These are phyloP conservation scores for Cryphonectria nitschkei DNA, from an alignment of 2,329 filamentous ascomycete genomes.

Conservation along the genomic window DNA sequence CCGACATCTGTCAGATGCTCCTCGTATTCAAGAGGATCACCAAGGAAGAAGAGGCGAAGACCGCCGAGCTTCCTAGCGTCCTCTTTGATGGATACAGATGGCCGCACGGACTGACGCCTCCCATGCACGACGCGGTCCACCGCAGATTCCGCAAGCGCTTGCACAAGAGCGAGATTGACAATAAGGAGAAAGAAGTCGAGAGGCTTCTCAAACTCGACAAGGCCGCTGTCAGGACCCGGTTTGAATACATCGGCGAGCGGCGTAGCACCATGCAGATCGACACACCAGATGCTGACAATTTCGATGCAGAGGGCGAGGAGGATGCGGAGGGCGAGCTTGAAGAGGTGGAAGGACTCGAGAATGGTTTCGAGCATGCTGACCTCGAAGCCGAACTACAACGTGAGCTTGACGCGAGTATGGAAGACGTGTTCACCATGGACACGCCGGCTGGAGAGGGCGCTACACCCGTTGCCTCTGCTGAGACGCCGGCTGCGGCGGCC, in stretches of 20 bases:
- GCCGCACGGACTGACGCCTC: constrained; percentile 85
- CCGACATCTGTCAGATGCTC: constrained; percentile 88
- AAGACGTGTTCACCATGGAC: constrained; percentile 56
- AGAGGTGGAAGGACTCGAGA: constrained; percentile 27
- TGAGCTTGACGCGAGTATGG: constrained; percentile 38
- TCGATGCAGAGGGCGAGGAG: constrained; percentile 57
- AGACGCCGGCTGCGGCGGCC: constrained; percentile 47
- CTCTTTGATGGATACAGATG: constrained; percentile 73
- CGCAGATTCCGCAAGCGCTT: constrained; percentile 83
- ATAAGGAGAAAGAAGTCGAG: constrained; percentile 80
- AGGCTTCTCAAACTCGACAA: constrained; percentile 72
- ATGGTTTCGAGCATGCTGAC: constrained; percentile 39
- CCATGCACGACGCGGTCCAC: constrained; percentile 83
- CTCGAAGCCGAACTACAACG: constrained; percentile 39
- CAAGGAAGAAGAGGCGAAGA: constrained; percentile 67
- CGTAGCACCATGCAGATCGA: constrained; percentile 30
- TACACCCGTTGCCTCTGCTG: constrained; percentile 41
- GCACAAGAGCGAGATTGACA: constrained; percentile 76
- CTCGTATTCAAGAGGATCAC: constrained; percentile 72
- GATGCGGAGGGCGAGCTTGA: constrained; percentile 44
- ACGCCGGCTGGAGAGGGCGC: constrained; percentile 53
- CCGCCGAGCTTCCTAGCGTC: constrained; percentile 70
- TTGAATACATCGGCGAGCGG: constrained; percentile 66
- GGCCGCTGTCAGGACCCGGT: constrained; percentile 61
- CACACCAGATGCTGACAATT: constrained; percentile 40